Evolutionary conservation across 2,329 filamentous ascomycete genomes (phyloP).

Genomic region (Lachnellula subtilissima): DNA sequence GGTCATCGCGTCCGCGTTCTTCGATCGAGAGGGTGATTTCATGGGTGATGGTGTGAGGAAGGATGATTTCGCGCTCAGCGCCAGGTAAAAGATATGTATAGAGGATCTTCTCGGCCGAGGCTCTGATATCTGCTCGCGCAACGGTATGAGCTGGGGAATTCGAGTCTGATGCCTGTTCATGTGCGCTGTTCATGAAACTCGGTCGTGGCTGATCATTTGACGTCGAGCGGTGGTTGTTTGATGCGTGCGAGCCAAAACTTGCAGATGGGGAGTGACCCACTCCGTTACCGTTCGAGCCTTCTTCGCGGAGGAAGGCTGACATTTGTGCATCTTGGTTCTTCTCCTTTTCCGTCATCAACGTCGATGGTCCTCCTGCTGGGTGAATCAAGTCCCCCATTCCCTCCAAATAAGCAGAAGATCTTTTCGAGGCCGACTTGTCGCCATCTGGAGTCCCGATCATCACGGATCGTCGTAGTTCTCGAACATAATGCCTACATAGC

Average conservation of each 20-base stretch:
- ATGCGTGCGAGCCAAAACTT: constrained; percentile 24
- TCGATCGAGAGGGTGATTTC: constrained; percentile 87
- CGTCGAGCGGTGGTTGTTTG: constrained; percentile 37
- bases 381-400: constrained; percentile 62
- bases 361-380: constrained; percentile 54
- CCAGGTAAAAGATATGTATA: constrained; percentile 94
- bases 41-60: constrained; percentile 80
- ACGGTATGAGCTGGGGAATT: constrained; percentile 81
- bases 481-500: constrained; percentile 92
- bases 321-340: constrained; percentile 82
- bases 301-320: constrained; percentile 79
- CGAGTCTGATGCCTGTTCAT: constrained; percentile 65
- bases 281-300: constrained; percentile 46
- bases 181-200: constrained; percentile 57
- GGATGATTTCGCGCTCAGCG: constrained; percentile 92
- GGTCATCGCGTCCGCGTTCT: constrained; percentile 86
- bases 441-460: constrained; percentile 88
- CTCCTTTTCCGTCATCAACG: constrained; percentile 64
- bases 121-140: constrained; percentile 81
- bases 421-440: constrained; percentile 71
- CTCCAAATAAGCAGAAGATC: constrained; percentile 76
- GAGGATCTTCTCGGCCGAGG: constrained; percentile 96
- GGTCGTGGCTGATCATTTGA: constrained; percentile 40
- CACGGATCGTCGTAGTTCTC: constrained; percentile 87
- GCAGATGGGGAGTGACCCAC: constrained; percentile 52